phyloP scores from a whole-genome alignment of 768 basidiomycete genomes.

The Psilocybe azurescens region DNA sequence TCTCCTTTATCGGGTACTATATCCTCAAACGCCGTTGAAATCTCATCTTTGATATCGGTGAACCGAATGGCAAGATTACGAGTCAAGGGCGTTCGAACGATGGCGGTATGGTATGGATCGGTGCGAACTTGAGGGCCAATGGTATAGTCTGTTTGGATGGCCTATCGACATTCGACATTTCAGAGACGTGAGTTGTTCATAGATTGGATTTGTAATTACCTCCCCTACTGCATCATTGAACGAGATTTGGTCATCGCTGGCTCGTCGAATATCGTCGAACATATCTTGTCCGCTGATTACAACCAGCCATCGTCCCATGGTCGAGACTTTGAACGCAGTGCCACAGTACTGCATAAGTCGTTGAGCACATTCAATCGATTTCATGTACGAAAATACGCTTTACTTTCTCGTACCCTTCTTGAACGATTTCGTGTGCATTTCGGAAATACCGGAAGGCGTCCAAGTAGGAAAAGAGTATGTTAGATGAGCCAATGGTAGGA shows the following conservation, averaged over 20 bases:
- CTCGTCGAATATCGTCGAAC: slow-evolving; percentile 53
- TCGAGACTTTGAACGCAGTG: slow-evolving; percentile 25
- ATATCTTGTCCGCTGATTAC: slow-evolving; percentile 45
- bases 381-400: not conserved
- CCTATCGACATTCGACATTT: not conserved
- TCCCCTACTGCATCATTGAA: slow-evolving; percentile 32
- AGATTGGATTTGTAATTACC: slow-evolving; percentile 22
- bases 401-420: slow-evolving; percentile 30
- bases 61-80: slow-evolving; percentile 38
- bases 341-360: slow-evolving; percentile 16
- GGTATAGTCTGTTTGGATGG: slow-evolving; percentile 38
- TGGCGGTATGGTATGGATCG: slow-evolving; percentile 40
- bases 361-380: not conserved
- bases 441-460: slow-evolving; percentile 18
- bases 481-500: slow-evolving; percentile 20
- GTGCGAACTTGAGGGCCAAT: slow-evolving; percentile 33
- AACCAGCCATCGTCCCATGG: slow-evolving; percentile 22
- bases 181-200: not conserved
- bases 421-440: slow-evolving; percentile 18
- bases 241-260: slow-evolving; percentile 33
- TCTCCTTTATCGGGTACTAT: slow-evolving; percentile 30
- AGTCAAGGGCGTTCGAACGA: slow-evolving; percentile 39
- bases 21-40: slow-evolving; percentile 44
- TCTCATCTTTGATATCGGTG: slow-evolving; percentile 50
- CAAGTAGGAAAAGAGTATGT: slow-evolving; percentile 15